Conservation (phyloP, 2,329 filamentous ascomycete species). For the Trichoderma atroviride region DNA sequence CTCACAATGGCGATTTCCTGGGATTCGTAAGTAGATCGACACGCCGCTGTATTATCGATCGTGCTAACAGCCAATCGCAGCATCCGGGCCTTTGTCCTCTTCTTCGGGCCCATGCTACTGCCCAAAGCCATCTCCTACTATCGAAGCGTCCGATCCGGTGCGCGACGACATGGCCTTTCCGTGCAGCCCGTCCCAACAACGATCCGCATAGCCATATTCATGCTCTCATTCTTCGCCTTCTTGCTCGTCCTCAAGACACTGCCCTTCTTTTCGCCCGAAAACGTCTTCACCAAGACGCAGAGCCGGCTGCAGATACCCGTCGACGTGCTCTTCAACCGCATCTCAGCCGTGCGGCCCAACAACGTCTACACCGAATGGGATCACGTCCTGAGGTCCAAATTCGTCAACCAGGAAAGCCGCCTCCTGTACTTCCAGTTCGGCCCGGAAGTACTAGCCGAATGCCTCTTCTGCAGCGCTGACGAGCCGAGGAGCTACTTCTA, state of each 20-base stretch:
- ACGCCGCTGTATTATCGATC: neutral
- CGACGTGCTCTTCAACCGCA: slow-evolving; percentile 79
- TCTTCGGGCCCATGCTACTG: slow-evolving; percentile 72
- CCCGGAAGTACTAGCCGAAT: slow-evolving; percentile 70
- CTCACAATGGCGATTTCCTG: slow-evolving; percentile 29
- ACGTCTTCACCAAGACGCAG: slow-evolving; percentile 76
- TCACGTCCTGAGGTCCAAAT: slow-evolving; percentile 64
- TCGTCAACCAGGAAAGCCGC: slow-evolving; percentile 71
- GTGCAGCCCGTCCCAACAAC: slow-evolving; percentile 58
- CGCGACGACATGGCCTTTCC: slow-evolving; percentile 48
- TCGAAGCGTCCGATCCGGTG: slow-evolving; percentile 54
- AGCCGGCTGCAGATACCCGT: slow-evolving; percentile 85
- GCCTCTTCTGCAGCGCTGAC: slow-evolving; percentile 79
- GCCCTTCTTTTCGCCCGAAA: slow-evolving; percentile 71
- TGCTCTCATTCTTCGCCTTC: slow-evolving; percentile 57
- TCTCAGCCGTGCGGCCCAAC: slow-evolving; percentile 58
- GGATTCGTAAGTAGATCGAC: slow-evolving; percentile 30
- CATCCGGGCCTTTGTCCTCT: slow-evolving; percentile 58
- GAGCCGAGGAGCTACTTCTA: slow-evolving; percentile 72
- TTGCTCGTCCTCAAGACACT: slow-evolving; percentile 62
- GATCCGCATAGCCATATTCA: slow-evolving; percentile 59
- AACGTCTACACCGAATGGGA: slow-evolving; percentile 60
- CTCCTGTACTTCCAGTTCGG: slow-evolving; percentile 85
- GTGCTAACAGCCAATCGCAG: slow-evolving; percentile 36
- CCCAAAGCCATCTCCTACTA: slow-evolving; percentile 68